Evolutionary conservation across 495 filamentous ascomycete species (phyloP), one percentile per base, ranked within the genome.

Genomic region (Achaetomiella virescens): DNA sequence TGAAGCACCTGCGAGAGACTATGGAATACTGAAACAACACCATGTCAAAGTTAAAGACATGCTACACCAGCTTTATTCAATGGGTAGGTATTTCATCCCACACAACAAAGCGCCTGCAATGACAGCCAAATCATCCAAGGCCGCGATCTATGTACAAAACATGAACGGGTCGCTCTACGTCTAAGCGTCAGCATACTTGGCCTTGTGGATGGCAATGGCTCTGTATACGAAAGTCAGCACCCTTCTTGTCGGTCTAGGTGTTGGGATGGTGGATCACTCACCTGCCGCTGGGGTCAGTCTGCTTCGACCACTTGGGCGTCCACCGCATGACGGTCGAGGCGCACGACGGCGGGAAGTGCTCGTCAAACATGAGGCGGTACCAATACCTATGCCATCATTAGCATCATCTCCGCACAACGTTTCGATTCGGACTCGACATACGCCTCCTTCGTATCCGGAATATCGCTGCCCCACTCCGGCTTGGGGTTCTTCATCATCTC

Each of bases 401-500:
- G 52, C 21, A 17, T 40, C 9, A 41, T 17, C 15, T 10, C 35
- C 21, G 18, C 8, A 14, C 9, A 43, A 52, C n/a, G n/a, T n/a
- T n/a, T n/a, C n/a, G n/a, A n/a, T n/a, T n/a, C n/a, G n/a, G n/a
- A n/a, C n/a, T n/a, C n/a, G n/a, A 80, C 85, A 60, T 81, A 91
- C 81, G 91, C 91, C 76, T 98, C 93, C 80, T 98, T 98, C 61
- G 84, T 89, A 66, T 97, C 91, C 43, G 93, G 93, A 54, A 95
- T 81, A 64, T 98, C 93, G 54, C 31, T 49, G 33, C 89, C 92
- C 93, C 93, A 98, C 70, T 96, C 90, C 25, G 88, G 82, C 80
- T 96, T 96, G 48, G 92, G 91, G 79, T 90, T 89, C 78, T 89
- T 89, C 84, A 98, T 84, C 83, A 95, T 90, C 78, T 97, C 93